Conservation (phyloP, 768 basidiomycete genomes). For the Trametes maxima region DNA sequence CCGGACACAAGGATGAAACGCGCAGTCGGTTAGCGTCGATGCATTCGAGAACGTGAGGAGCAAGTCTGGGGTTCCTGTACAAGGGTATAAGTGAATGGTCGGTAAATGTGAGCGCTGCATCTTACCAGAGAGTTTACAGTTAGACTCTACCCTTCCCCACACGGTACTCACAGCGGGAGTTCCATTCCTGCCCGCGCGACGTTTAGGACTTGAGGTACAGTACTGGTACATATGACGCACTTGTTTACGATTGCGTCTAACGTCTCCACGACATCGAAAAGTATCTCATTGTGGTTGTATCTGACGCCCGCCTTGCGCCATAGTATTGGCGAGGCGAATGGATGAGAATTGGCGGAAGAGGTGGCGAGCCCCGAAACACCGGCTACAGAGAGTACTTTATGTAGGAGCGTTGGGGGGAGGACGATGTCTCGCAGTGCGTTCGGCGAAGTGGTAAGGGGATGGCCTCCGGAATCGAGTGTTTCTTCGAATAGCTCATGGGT, state of each 20-base stretch:
- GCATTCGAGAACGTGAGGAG: conserved; percentile 76
- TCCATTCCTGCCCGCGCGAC: conserved; percentile 57
- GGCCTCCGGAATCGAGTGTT: conserved; percentile 90
- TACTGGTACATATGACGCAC: conserved; percentile 41
- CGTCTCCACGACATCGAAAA: conserved; percentile 88
- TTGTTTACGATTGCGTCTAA: conserved; percentile 78
- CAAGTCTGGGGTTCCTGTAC: conserved; percentile 85
- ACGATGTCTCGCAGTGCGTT: conserved; percentile 94
- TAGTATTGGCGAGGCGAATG: conserved; percentile 88
- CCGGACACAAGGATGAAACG: conserved; percentile 95
- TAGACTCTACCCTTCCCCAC: conserved; percentile 77
- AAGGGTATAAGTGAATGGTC: not conserved
- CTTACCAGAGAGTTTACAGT: conserved; percentile 74
- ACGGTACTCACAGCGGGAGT: conserved; percentile 65
- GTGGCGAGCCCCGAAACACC: conserved; percentile 48
- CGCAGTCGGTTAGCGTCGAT: conserved; percentile 70
- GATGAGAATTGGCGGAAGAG: conserved; percentile 40
- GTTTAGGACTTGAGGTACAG: too few species aligned
- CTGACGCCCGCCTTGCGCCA: conserved; percentile 87
- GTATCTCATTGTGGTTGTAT: conserved; percentile 89
- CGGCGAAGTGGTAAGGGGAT: conserved; percentile 88
- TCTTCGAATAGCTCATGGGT: conserved; percentile 83
- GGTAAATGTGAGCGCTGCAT: not conserved
- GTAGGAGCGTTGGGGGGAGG: conserved; percentile 82
- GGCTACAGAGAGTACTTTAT: conserved; percentile 50